Evolutionary conservation across 176 grass and related monocot species (phyloP), one percentile per base, ranked within the genome.

Genomic region (Aegilops speltoides): DNA sequence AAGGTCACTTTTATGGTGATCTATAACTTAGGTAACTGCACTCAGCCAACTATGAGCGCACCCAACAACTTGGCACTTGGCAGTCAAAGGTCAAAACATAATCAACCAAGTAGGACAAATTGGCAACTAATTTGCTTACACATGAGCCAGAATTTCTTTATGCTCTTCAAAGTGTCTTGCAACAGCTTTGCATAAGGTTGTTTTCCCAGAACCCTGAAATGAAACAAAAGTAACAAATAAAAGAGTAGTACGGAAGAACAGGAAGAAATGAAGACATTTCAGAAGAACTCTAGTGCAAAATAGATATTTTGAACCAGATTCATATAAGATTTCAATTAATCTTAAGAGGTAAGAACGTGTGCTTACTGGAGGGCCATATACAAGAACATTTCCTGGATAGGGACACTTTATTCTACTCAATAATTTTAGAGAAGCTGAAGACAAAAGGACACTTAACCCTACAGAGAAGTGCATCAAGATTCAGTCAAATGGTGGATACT

Each of bases 191-290:
- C 40, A 85, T 86, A 98, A 90, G 87, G 93, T 86, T 79, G 95
- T 92, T 91, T 95, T 98, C 81, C 93, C 95, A 79, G 91, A 98
- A 82, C 93, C 95, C 95, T 98, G 83, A 89, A 87, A 73, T 36
- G 28, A 78, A 41, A 82, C 14, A 86, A 79, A 73, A 83, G 60
- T 48, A n/a, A 73, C 32, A 66, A 57, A 85, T 22, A 57, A 75
- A 43, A 29, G 23, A 36, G 36, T 40, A 40, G 68, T 40, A 40
- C 54, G 19, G 54, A 57, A 22, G 6, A 59, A 59, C 20, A 82
- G 7, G 17, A 76, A 82, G 15, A 33, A 33, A 68, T 33, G 6
- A 93, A 17, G 8, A 1, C 4, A 67, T 19, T 15, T 43, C 23
- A 57, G 14, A 66, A 80, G 20, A 67, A 75, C 54, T 19, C 20